Conservation (phyloP, 2,329 filamentous ascomycete genomes). For the Claviceps arundinis region DNA sequence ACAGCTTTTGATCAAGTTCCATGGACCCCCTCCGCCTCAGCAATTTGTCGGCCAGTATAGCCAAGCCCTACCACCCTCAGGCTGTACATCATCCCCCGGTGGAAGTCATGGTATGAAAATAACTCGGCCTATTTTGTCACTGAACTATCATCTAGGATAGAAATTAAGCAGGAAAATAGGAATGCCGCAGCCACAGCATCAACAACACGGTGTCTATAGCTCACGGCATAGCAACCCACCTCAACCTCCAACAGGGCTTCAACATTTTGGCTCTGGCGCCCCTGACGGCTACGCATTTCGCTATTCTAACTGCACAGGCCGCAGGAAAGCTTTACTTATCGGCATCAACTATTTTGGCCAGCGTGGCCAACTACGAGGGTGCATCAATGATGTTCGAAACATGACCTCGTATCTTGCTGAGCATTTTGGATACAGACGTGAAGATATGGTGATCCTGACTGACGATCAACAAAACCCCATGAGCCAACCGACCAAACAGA, state of each 20-base stretch:
- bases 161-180: conserved; percentile 4
- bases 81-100: conserved; percentile 36
- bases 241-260: conserved; percentile 52
- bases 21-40: conserved; percentile 21
- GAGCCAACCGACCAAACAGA: conserved; percentile 92
- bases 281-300: conserved; percentile 72
- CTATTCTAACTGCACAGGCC: conserved; percentile 83
- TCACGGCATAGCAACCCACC: conserved; percentile 31
- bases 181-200: conserved; percentile 7
- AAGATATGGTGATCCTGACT: conserved; percentile 94
- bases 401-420: conserved; percentile 86
- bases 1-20: conserved; percentile 7
- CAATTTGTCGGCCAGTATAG: conserved; percentile 18
- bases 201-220: conserved; percentile 7
- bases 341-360: conserved; percentile 97
- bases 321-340: conserved; percentile 77
- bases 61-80: conserved; percentile 24
- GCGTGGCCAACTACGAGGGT: conserved; percentile 77
- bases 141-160: background rate
- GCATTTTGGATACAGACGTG: conserved; percentile 81
- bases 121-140: too few species aligned
- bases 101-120: conserved; percentile 19
- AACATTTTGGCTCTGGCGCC: conserved; percentile 68
- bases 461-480: conserved; percentile 96
- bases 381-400: conserved; percentile 96